phyloP scores from a whole-genome alignment of 73 alveolate genomes.

The Blepharisma stoltei region DNA sequence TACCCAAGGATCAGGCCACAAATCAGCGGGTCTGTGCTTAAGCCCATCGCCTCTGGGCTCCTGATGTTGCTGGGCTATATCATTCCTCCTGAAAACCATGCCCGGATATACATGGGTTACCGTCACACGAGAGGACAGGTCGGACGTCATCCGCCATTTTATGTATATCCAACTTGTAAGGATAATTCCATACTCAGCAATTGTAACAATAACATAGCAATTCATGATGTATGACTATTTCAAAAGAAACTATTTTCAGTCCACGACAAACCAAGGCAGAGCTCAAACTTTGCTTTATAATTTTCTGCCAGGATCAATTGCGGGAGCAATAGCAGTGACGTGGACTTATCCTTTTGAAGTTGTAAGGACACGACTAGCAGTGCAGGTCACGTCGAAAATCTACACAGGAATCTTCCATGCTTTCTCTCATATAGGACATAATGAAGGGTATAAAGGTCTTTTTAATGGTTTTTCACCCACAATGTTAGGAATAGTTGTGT shows the following conservation, averaged over 20 bases:
- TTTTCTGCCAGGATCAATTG: conserved; percentile 24
- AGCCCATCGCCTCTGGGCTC: too few species aligned
- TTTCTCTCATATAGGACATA: background rate
- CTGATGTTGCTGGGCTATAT: too few species aligned
- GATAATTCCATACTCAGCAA: background rate
- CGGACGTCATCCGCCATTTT: too few species aligned
- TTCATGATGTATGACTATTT: background rate
- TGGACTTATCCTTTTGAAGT: conserved; percentile 26
- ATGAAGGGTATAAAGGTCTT: background rate
- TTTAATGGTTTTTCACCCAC: conserved; percentile 18
- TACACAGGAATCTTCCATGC: conserved; percentile 3
- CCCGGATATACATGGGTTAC: too few species aligned
- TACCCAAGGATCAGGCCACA: too few species aligned
- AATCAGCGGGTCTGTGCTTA: too few species aligned
- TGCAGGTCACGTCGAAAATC: background rate
- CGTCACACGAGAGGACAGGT: too few species aligned
- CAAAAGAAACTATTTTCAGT: too few species aligned
- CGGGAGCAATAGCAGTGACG: conserved; percentile 12
- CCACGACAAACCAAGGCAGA: too few species aligned
- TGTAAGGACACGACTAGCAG: conserved; percentile 5
- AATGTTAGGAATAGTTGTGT: background rate
- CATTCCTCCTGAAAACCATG: too few species aligned
- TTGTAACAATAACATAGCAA: background rate
- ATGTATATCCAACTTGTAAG: background rate
- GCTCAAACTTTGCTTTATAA: background rate